Base-by-base conservation (phyloP, 1,139 yeast genomes). In the Blastobotrys arbuscula region DNA sequence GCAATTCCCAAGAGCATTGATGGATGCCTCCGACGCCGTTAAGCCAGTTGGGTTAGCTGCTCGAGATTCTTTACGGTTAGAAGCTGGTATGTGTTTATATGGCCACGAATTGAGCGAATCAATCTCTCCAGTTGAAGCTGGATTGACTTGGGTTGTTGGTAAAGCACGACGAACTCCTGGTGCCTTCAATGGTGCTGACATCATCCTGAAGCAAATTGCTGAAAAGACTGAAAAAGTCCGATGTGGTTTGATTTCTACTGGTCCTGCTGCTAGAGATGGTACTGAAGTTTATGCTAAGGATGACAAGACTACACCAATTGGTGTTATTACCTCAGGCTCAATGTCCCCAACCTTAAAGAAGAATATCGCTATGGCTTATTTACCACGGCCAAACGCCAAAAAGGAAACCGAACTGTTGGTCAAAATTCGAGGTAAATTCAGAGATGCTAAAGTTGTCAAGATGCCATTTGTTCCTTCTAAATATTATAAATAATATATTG, bases 31-130 rank as follows among this genome's bases (percentile, higher is more conserved):
- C 23, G 77, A 75, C 7, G 63, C 71, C n/a, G 85, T 85, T 44
- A 80, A 78, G 64, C 95, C 96, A 41, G 85, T 89, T 59, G 98
- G 98, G 8, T 79, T 92, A 50, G 98, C 97, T 26, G 97, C 98
- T 2, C 81, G 98, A 67, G 98, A 92, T 65, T 87, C 97, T 8
- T 75, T 92, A 57, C 79, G 98, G 63, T 73, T 92, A 51, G 98
- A 92, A 71, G 98, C 98, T 2, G 98, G 98, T 39, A 87, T 92
- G 97, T 92, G 98, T 69, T 76, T 92, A 50, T 92, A 92, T 60
- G 98, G 98, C 4, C 86, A 89, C 65, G 98, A 92, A 67, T 75
- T 92, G 59, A 77, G 76, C 53, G 96, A 88, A 59, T 69, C 72
- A n/a, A 81, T 78, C 39, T 83, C 96, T 1, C 98, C 98, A 15